Conservation (phyloP, 2,329 filamentous ascomycete species). For the Microcera coccophila region DNA sequence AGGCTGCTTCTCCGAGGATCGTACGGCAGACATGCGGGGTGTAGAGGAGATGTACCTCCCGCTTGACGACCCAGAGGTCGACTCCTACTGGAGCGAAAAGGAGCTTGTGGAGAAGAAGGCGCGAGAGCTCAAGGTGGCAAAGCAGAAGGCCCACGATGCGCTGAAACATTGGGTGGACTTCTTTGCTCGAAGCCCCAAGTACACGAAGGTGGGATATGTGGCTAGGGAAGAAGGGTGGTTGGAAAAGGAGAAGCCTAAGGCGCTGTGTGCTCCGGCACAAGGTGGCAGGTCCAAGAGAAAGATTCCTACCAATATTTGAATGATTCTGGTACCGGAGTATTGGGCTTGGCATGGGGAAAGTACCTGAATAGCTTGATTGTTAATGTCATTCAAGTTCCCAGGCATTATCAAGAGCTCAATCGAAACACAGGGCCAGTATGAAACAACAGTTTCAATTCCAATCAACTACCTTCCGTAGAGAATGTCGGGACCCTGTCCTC, state of each 20-base stretch:
- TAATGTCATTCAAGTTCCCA: not conserved
- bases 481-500: too few species aligned
- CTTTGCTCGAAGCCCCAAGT: constrained; percentile 76
- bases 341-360: not conserved
- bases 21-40: constrained; percentile 78
- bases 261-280: constrained; percentile 68
- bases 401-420: too few species aligned
- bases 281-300: constrained; percentile 54
- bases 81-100: constrained; percentile 52
- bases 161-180: constrained; percentile 80
- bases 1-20: constrained; percentile 84
- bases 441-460: too few species aligned
- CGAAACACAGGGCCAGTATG: too few species aligned
- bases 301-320: constrained; percentile 10
- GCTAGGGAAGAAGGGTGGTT: constrained; percentile 58
- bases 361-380: not conserved
- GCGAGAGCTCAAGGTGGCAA: constrained; percentile 62
- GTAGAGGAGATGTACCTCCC: constrained; percentile 81
- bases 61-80: constrained; percentile 58
- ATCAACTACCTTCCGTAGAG: too few species aligned
- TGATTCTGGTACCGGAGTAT: not conserved
- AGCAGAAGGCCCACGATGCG: constrained; percentile 59
- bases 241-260: constrained; percentile 56
- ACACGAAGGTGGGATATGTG: constrained; percentile 74
- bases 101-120: constrained; percentile 53